Evolutionary conservation across 1,284 basidiomycete species (phyloP), one percentile per base, ranked within the genome.

Genomic region (Farysia itapuensis): DNA sequence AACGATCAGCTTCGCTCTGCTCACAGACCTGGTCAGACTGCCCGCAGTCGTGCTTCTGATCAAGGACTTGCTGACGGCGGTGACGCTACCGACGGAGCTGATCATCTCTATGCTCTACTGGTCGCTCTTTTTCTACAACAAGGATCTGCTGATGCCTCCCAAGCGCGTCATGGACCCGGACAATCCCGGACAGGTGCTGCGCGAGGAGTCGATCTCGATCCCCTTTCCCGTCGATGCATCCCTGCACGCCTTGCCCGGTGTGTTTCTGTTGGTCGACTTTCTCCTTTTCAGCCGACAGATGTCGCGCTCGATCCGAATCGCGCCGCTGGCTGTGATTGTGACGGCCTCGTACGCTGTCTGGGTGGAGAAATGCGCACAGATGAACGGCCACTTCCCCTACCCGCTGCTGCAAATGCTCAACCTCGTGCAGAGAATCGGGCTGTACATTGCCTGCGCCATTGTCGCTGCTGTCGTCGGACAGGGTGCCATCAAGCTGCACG

Each of bases 31-130:
- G 6, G 5, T 45, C 5, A 18, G 33, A 6, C 35, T 23, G 18
- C 59, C 56, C 13, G 36, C 15, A 58, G 47, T 35, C 5, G 29
- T 50, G 5, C 38, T 7, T 18, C 51, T 40, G 47, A 26, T 53
- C 25, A 61, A 65, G 15, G 35, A 47, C 18, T 13, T 65, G 4
- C 15, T 50, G 15, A 47, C 38, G 39, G 43, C 47, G 7, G 29
- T 31, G 3, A 43, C 63, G 8, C 35, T 71, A 11, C 68, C 68
- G 8, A 40, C 40, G 5, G 67, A 71, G 39, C 39, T 40, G 15
- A 18, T 70, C 18, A 63, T 71, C 48, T 51, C 67, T 5, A 7
- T 59, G 14, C 43, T 71, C 13, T 71, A 69, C 44, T 71, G 68
- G 68, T 45, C 52, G 2, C 40, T 71, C 4, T 20, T 56, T 8